Conservation (phyloP, 441 rosid species). For the Melastoma candidum region DNA sequence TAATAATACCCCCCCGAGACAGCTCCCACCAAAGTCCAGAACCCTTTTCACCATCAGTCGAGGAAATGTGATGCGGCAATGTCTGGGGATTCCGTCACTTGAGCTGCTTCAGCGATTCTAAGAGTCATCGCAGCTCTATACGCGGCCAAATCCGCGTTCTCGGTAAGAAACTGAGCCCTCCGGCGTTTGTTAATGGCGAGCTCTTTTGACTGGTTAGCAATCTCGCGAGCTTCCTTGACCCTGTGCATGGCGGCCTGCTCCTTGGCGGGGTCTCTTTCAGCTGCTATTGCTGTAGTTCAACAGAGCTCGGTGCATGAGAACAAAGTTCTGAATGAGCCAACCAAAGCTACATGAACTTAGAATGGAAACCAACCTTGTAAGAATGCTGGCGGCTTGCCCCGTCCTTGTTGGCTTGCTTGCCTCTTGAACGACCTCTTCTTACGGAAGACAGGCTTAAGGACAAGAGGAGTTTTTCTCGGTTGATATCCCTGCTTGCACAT, state of each 20-base stretch:
- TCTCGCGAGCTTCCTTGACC: constrained; percentile 39
- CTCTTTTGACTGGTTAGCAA: constrained; percentile 28
- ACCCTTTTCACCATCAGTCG: constrained; percentile 17
- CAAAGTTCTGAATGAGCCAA: neutral
- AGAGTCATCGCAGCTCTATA: constrained; percentile 59
- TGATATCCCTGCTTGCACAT: constrained; percentile 39
- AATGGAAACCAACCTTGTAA: constrained; percentile 37
- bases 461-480: constrained; percentile 40
- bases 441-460: constrained; percentile 56
- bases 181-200: constrained; percentile 39
- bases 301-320: neutral
- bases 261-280: constrained; percentile 38
- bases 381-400: constrained; percentile 54
- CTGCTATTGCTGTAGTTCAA: constrained; percentile 30
- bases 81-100: constrained; percentile 23
- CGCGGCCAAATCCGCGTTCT: constrained; percentile 61
- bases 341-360: no score
- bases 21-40: no score
- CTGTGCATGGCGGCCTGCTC: constrained; percentile 28
- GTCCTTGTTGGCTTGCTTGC: constrained; percentile 54
- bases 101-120: constrained; percentile 56
- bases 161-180: constrained; percentile 58
- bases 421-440: constrained; percentile 83
- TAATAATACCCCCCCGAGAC: no score
- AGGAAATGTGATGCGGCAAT: constrained; percentile 21